Conservation (phyloP, 75 land plant genomes). For the Picea sitchensis region DNA sequence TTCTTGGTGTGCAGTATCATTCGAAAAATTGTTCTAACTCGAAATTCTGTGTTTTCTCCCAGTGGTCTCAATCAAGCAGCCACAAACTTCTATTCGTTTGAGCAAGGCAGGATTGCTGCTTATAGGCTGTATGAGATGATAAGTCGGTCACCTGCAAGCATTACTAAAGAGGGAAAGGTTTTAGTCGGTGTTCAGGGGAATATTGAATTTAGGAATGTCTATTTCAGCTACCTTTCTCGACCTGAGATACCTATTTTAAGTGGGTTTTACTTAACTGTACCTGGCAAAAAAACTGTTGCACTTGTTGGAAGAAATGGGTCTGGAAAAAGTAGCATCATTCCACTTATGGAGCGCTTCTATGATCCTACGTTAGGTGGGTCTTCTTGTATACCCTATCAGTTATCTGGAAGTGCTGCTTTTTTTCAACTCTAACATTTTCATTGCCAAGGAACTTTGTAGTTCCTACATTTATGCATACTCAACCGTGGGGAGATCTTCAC, state of each 20-base stretch:
- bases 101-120: conserved; percentile 98
- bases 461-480: not conserved
- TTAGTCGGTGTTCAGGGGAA: conserved; percentile 78
- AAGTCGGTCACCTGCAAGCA: conserved; percentile 62
- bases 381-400: not conserved
- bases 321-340: conserved; percentile 99
- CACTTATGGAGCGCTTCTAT: conserved; percentile 97
- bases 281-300: conserved; percentile 94
- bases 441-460: not conserved
- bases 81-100: conserved; percentile 99
- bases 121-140: conserved; percentile 97
- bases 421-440: not conserved
- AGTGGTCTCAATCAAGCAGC: conserved; percentile 99
- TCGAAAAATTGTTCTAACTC: not conserved
- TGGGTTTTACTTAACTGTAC: conserved; percentile 93
- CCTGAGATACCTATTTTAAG: conserved; percentile 98
- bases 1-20: not conserved
- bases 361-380: conserved; percentile 95
- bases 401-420: conserved; percentile 1
- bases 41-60: conserved; percentile 4
- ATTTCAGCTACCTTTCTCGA: conserved; percentile 97
- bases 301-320: conserved; percentile 98
- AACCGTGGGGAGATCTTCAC: conserved; percentile 1
- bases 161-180: conserved; percentile 57
- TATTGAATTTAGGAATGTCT: conserved; percentile 95